Evolutionary conservation across 2,329 filamentous ascomycete genomes (phyloP), one percentile per base, ranked within the genome.

Genomic region (Neoscytalidium dimidiatum): DNA sequence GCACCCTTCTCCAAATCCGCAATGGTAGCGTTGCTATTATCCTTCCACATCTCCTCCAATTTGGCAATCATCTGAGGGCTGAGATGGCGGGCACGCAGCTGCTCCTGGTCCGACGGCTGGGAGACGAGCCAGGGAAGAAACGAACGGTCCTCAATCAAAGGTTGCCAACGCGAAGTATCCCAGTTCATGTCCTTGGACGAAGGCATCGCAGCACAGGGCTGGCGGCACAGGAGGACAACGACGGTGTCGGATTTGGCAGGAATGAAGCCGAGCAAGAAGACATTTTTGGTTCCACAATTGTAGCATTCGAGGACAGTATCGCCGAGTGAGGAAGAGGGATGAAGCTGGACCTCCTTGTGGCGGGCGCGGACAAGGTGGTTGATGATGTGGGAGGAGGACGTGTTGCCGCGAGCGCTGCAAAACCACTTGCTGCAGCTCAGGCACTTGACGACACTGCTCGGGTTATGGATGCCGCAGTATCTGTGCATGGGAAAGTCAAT

Each of bases 141-240:
- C 17, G 93, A 95, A 57, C 95, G 92, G 74, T 99, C 95, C 78
- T 97, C 94, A 69, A 99, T 98, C 66, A 99, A 84, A 13, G 95
- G 95, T 77, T 98, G 94, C 95, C 95, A 99, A 75, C 94, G 89
- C 28, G 94, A 96, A 5, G 94, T 96, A 77, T 99, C 95, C 95
- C 95, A 99, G 77, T 95, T 99, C 94, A 99, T 98, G 74, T 99
- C 95, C 80, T 99, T 99, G 69, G 92, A 94, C 35, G 95, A 98
- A 1, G 94, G 91, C 81, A 92, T 94, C 29, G 95, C 90, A 35
- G 94, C 95, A 78, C 95, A 99, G 52, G 95, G 95, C 79, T 98
- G 95, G 67, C 95, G 93, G 78, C 95, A 99, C 41, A 99, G 86
- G 49, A 99, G 87, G 26, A 99, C 95, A 7, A 99, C 96, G 29